Base-by-base conservation (phyloP, 2,329 filamentous ascomycete species). In the Paraphaeosphaeria minitans region DNA sequence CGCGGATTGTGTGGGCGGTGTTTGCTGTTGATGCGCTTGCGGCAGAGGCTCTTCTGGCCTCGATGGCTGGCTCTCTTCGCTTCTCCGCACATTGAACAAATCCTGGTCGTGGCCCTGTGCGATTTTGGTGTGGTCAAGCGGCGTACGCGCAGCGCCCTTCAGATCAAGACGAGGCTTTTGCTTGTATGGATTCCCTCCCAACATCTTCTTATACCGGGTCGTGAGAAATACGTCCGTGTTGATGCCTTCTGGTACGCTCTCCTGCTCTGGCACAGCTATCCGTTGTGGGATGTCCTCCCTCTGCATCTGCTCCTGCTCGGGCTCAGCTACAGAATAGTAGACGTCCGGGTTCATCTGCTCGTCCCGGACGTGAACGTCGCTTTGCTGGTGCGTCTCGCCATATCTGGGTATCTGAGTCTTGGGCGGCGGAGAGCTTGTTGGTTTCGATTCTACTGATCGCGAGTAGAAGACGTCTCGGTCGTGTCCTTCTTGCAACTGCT, bases 211-310 rank as follows among this genome's bases (percentile, higher is more conserved):
- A 21, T 88, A 83, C 55, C 80, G 81, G 3, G 82, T 83, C 55
- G 84, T 89, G 56, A 85, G 84, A 68, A 90, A 90, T 0, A 89
- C 74, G 63, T 86, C 83, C 5, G 83, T 82, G 67, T 89, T 82
- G 66, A 88, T 79, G 48, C 83, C 86, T 54, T 86, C 83, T 4
- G 85, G 81, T 16, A 83, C 59, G n/a, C 83, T 79, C 19, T 82
- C 78, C 56, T 81, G 71, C 52, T 65, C 60, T 22, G 72, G 69
- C 19, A 70, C 65, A 45, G 67, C 65, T 39, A 61, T 62, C 59
- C 64, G 57, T 43, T 77, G 73, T 35, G 73, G 66, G 4, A 77
- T 57, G 10, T 63, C 45, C 33, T 67, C 60, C 21, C 31, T 63
- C 22, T 64, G 64, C n/a, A 49, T 47, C 35, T 62, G 57, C 35